Evolutionary conservation across 108 stramenopile genomes (phyloP), one percentile per base, ranked within the genome.

Genomic region (Cyclotella kingstonii): DNA sequence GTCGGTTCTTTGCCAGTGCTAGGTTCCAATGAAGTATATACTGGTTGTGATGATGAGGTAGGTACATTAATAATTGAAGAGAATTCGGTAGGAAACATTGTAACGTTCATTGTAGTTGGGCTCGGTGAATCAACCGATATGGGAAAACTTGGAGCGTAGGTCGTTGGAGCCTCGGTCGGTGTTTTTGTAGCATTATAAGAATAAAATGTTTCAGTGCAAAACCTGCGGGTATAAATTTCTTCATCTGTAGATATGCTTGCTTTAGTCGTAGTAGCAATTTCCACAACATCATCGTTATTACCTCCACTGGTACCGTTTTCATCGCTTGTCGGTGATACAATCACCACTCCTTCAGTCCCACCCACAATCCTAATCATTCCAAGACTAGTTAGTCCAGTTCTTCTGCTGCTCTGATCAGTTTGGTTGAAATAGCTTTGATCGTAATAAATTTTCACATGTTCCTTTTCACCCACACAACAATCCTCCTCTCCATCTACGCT

Each of bases 371-470:
- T n/a, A n/a, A n/a, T n/a, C n/a, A n/a, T n/a, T n/a, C n/a, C n/a
- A n/a, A n/a, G n/a, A n/a, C n/a, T n/a, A n/a, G n/a, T n/a, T n/a
- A n/a, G n/a, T n/a, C n/a, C n/a, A n/a, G n/a, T n/a, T n/a, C n/a
- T n/a, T n/a, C n/a, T 4, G 21, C 54, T 53, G 30, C 54, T 19
- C 27, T 45, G 21, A 27, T 53, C 52, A 1, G 53, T 65, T 2
- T 42, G 22, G 15, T 36, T 43, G 36, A 17, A 17, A 22, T 30
- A 5, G 10, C 14, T 46, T 3, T 28, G 44, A 15, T n/a, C 47
- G 36, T 36, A 36, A 38, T 49, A 57, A 8, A 67, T 36, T 6
- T 38, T 36, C 4, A 67, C 38, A 57, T 67, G 66, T 30, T 21
- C 66, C 1, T 14, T 21, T 7, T 55, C 66, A 15, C 48, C 62